Percentiles rank a stretch among this genome's conserved stretches.
phyloP scores from a whole-genome alignment of 2,329 filamentous ascomycete genomes.

The Ophiostoma fasciatum region DNA sequence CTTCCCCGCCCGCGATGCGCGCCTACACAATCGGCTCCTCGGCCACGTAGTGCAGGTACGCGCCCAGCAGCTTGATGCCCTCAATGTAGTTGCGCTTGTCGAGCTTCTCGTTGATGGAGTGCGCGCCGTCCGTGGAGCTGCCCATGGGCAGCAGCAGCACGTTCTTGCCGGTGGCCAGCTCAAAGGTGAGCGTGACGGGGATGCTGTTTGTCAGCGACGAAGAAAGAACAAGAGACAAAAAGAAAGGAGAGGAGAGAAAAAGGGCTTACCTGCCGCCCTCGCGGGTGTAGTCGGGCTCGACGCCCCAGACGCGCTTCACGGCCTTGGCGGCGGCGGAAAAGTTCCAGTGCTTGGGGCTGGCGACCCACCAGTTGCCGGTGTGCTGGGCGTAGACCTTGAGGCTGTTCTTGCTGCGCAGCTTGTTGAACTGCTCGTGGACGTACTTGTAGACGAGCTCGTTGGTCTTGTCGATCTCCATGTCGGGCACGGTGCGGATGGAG shows the following conservation, averaged over 20 bases:
- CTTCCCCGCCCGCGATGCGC: not conserved
- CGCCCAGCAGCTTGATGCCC: slow-evolving; percentile 87
- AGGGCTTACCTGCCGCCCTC: slow-evolving; percentile 95
- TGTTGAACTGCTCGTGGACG: slow-evolving; percentile 70
- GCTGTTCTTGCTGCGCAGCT: slow-evolving; percentile 84
- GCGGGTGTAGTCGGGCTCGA: slow-evolving; percentile 86
- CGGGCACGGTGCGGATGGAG: slow-evolving; percentile 89
- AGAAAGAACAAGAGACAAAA: no score
- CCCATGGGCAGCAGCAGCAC: slow-evolving; percentile 93
- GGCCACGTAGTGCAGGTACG: slow-evolving; percentile 91
- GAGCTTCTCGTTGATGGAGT: slow-evolving; percentile 97
- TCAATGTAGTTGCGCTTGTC: slow-evolving; percentile 97
- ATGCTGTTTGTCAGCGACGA: slow-evolving; percentile 54
- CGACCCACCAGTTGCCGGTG: slow-evolving; percentile 97
- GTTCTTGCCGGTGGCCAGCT: slow-evolving; percentile 96
- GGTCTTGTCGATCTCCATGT: slow-evolving; percentile 90
- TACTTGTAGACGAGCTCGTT: slow-evolving; percentile 75
- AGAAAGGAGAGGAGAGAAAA: no score
- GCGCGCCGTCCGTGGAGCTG: slow-evolving; percentile 87
- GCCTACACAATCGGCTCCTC: slow-evolving; percentile 54
- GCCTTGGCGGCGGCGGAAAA: slow-evolving; percentile 89
- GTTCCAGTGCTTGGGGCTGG: slow-evolving; percentile 97
- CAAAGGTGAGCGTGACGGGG: slow-evolving; percentile 90
- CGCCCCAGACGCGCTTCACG: slow-evolving; percentile 87
- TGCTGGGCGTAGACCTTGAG: slow-evolving; percentile 72